These are phyloP conservation scores for Boletellus ananas DNA, from an alignment of 768 basidiomycete species.

Conservation along the genomic window DNA sequence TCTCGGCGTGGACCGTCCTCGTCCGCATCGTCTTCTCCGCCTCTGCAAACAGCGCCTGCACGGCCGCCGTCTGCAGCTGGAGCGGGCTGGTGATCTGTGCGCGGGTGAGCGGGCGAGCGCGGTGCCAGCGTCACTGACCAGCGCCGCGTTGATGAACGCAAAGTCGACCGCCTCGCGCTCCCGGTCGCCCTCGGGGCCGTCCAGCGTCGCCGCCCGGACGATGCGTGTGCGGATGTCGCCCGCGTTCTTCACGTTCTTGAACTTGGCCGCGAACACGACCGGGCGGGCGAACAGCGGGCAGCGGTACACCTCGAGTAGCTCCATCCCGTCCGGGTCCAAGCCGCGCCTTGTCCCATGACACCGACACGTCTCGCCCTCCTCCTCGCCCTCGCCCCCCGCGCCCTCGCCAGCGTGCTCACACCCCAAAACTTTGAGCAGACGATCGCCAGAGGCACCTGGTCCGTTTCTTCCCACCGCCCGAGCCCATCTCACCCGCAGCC, in stretches of 20 bases:
- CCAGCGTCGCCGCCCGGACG: conserved; percentile 59
- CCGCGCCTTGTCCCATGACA: too few species aligned
- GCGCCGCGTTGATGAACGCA: conserved; percentile 82
- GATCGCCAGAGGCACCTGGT: too few species aligned
- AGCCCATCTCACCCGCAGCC: too few species aligned
- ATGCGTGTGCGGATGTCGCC: conserved; percentile 59
- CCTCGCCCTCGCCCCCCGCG: too few species aligned
- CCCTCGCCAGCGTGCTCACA: too few species aligned
- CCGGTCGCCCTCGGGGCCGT: conserved; percentile 56
- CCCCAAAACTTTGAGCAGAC: too few species aligned
- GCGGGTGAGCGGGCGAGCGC: conserved; percentile 4
- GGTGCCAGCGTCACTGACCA: conserved; percentile 49
- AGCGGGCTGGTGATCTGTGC: conserved; percentile 75
- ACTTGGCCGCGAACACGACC: conserved; percentile 43
- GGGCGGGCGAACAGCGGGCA: too few species aligned
- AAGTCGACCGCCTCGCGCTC: conserved; percentile 83
- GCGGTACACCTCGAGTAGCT: too few species aligned
- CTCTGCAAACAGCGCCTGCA: conserved; percentile 74
- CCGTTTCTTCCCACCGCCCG: too few species aligned
- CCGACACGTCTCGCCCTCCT: too few species aligned
- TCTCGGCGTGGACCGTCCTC: conserved; percentile 86
- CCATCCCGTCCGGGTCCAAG: too few species aligned
- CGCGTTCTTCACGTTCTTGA: conserved; percentile 63
- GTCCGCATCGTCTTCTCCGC: conserved; percentile 62
- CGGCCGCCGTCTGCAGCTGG: conserved; percentile 81